A percentile compares a stretch with the other conserved stretches of the same genome.
Conservation (phyloP, 2,329 filamentous ascomycete species). For the Ophiostoma ips region DNA sequence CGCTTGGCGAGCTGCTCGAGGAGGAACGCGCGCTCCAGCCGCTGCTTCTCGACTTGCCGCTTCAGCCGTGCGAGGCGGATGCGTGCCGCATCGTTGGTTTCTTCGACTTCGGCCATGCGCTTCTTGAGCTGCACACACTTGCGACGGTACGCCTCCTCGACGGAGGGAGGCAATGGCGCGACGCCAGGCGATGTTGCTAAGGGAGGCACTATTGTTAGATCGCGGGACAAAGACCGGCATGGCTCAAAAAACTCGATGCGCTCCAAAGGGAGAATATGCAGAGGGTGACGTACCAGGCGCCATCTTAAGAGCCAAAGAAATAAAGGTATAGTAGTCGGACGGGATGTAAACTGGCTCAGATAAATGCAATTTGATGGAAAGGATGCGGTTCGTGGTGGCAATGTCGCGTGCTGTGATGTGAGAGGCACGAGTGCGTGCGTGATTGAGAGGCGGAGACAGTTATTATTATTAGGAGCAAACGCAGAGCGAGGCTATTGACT, state of each 20-base stretch:
- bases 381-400: background rate
- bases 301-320: conserved; percentile 1
- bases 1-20: conserved; percentile 60
- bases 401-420: background rate
- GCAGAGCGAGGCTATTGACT: background rate
- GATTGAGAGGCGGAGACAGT: too few species aligned
- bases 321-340: background rate
- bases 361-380: background rate
- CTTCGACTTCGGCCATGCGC: conserved; percentile 81
- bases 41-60: conserved; percentile 80
- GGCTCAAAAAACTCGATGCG: background rate
- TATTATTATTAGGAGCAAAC: too few species aligned
- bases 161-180: conserved; percentile 63
- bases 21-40: conserved; percentile 67
- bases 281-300: conserved; percentile 11
- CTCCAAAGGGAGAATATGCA: background rate
- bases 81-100: conserved; percentile 73
- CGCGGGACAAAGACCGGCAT: background rate
- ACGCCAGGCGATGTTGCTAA: conserved; percentile 1
- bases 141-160: conserved; percentile 88
- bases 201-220: background rate
- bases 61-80: conserved; percentile 66
- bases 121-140: conserved; percentile 94
- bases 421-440: too few species aligned
- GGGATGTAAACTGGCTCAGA: too few species aligned